Percentiles rank a stretch among this genome's conserved stretches.
These are phyloP conservation scores for Nicotiana noctiflora DNA, from an alignment of 257 asterid genomes.

Conservation along the genomic window DNA sequence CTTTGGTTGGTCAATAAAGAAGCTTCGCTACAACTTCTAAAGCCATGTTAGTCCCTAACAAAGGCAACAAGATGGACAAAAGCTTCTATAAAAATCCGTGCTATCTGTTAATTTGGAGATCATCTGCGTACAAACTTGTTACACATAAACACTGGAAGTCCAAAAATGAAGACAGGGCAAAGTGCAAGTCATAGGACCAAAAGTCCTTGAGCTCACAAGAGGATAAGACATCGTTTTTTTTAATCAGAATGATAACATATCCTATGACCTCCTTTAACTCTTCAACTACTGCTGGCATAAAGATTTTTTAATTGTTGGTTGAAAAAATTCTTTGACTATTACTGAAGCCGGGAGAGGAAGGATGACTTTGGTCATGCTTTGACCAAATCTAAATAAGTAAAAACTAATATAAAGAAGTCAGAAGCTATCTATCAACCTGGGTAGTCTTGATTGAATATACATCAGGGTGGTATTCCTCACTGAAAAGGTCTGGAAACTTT, in stretches of 20 bases:
- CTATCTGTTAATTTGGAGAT: not conserved
- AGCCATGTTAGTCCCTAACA: not conserved
- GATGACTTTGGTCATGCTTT: not conserved
- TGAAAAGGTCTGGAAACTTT: conserved; percentile 57
- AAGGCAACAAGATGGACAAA: not conserved
- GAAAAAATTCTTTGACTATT: not conserved
- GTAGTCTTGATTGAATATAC: conserved; percentile 79
- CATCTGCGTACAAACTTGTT: not conserved
- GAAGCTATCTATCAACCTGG: conserved; percentile 48
- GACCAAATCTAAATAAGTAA: not conserved
- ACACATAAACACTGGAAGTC: not conserved
- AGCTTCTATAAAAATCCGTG: not conserved
- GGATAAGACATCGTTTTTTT: not conserved
- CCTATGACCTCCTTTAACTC: not conserved
- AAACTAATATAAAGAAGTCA: not conserved
- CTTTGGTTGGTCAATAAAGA: not conserved
- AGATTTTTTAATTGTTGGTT: not conserved
- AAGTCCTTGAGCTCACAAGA: not conserved
- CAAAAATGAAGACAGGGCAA: not conserved
- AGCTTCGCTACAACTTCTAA: not conserved
- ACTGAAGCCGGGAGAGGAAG: not conserved
- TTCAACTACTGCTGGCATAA: not conserved
- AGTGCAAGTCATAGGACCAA: not conserved
- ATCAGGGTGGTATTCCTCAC: conserved; percentile 82
- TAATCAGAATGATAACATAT: not conserved